Base-by-base conservation (phyloP, 176 grass and related monocot species). In the Saccharum officinarum region DNA sequence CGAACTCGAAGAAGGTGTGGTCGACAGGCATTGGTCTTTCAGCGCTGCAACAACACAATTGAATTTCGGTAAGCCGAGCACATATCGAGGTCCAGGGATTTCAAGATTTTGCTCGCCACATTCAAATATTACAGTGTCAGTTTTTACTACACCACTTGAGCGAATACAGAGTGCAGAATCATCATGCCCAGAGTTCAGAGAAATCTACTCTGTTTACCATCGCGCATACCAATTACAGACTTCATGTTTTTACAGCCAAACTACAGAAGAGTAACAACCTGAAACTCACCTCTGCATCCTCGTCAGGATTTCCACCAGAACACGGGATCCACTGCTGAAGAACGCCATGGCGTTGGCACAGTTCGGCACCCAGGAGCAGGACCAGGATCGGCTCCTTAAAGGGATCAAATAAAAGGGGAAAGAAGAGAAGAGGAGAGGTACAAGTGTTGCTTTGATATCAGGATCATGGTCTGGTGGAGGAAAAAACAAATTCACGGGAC, bases 1-100 rank as follows among this genome's bases (percentile, higher is more conserved):
- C 97, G 4, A 92, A 81, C 70, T 98, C 97, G 85, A 88, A 94
- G 38, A 94, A 92, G 59, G 88, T 96, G 59, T 98, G 93, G 75
- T 98, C 97, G 11, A 95, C 81, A 13, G 92, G 85, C 80, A 89
- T 85, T 77, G 83, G 87, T 55, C 52, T 90, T 82, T 94, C 90
- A 28, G 68, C 78, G 36, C 91, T 98, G 86, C 59, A 67, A 75
- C 73, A 71, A 71, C 6, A 39, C 9, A 38, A 9, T 74, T 57
- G 54, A 9, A 13, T 73, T 46, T 42, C 6, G 2, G 10, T 44
- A 25, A 71, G 22, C 9, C 2, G 22, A 41, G 22, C 20, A 71
- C 67, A 39, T 22, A 69, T 71, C 39, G 9, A 73, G n/a, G 33
- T 61, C 33, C 31, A 59, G 8, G 74, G 5, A 23, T 57, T 76